Evolutionary conservation across 371 early-diverging fungal genomes (phyloP).

Genomic region (Rhizopus microsporus): DNA sequence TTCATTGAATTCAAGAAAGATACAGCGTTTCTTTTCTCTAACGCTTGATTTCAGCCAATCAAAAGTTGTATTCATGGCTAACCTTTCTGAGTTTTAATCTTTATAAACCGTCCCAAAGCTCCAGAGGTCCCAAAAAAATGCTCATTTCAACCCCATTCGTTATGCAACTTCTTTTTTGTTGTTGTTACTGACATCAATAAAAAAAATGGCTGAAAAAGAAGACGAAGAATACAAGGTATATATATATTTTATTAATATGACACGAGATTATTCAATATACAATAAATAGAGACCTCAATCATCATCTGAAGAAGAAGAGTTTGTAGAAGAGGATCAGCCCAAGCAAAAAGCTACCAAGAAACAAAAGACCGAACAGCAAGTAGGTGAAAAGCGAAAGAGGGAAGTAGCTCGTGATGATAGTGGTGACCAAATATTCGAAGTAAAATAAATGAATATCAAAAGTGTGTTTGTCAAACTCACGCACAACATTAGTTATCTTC

Average conservation of each 20-base stretch:
- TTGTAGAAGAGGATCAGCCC: neutral
- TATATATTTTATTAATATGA: neutral
- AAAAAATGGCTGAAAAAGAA: neutral
- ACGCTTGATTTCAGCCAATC: too few relatives aligned
- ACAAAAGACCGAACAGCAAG: neutral
- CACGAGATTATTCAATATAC: neutral
- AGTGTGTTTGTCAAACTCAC: neutral
- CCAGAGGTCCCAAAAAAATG: too few relatives aligned
- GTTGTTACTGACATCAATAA: neutral
- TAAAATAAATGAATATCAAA: conserved; percentile 1
- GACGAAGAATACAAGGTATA: conserved; percentile 5
- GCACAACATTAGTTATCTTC: conserved; percentile 17
- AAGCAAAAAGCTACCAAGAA: neutral
- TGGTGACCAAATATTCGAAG: conserved; percentile 1
- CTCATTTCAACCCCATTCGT: neutral
- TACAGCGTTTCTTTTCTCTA: too few relatives aligned
- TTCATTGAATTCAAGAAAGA: too few relatives aligned
- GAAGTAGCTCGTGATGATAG: conserved; percentile 2
- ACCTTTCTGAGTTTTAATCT: too few relatives aligned
- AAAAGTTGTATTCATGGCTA: too few relatives aligned
- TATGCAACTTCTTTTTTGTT: neutral
- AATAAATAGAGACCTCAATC: neutral
- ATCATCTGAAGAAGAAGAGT: neutral
- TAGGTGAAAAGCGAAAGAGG: conserved; percentile 7
- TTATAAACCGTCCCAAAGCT: too few relatives aligned